Conservation (phyloP, 176 grass and related monocot genomes). For the Areca catechu region DNA sequence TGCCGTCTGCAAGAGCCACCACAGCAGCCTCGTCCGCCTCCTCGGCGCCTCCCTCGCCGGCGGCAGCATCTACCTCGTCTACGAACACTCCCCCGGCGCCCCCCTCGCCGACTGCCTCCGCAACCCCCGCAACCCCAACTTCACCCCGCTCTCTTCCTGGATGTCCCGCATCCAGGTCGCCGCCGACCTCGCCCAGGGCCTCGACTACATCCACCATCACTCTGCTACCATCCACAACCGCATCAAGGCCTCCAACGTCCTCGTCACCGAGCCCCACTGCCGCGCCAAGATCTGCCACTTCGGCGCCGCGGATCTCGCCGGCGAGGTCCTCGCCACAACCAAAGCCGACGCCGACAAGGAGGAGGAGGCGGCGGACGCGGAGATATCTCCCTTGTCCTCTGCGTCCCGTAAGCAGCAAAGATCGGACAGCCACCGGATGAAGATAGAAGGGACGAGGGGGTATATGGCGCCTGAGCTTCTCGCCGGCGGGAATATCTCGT, state of each 20-base stretch:
- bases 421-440: conserved; percentile 7
- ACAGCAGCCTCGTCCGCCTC: conserved; percentile 42
- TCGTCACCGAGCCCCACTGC: conserved; percentile 44
- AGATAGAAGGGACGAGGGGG: conserved; percentile 13
- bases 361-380: background rate
- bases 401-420: background rate
- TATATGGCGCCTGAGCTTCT: conserved; percentile 38
- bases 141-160: conserved; percentile 46
- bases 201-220: conserved; percentile 72
- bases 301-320: conserved; percentile 29
- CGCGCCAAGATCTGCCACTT: conserved; percentile 52
- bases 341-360: background rate
- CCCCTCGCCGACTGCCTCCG: conserved; percentile 48
- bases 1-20: conserved; percentile 31
- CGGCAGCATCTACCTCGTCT: conserved; percentile 55
- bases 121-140: conserved; percentile 28
- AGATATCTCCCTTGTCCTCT: no score
- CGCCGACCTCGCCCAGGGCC: conserved; percentile 44
- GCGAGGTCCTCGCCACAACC: background rate
- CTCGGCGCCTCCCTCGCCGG: conserved; percentile 56
- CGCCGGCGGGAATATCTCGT: background rate
- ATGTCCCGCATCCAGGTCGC: conserved; percentile 45
- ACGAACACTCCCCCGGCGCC: conserved; percentile 28
- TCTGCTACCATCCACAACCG: conserved; percentile 38
- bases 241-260: conserved; percentile 27